Evolutionary conservation across 441 rosid genomes (phyloP).

Genomic region (Aquilaria agallochum): DNA sequence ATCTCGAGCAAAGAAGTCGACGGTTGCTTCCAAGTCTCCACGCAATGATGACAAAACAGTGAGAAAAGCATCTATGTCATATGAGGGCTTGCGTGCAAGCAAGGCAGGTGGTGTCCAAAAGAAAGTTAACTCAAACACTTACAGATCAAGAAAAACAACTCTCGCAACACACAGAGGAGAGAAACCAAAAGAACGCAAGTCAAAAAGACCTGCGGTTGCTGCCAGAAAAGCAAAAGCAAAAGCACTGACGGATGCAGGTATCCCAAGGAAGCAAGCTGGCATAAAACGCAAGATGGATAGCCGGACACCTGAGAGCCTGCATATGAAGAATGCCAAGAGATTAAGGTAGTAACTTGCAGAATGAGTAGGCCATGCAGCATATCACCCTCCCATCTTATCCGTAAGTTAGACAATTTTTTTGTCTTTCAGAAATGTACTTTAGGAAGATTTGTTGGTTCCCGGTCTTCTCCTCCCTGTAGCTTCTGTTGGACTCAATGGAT

Average conservation of each 20-base stretch:
- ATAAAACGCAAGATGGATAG: slow-evolving; percentile 68
- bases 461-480: too few relatives aligned
- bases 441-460: too few relatives aligned
- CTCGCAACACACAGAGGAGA: slow-evolving; percentile 29
- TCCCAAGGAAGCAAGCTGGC: slow-evolving; percentile 36
- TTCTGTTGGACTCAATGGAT: too few relatives aligned
- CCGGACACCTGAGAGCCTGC: slow-evolving; percentile 51
- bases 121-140: slow-evolving; percentile 37
- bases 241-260: slow-evolving; percentile 30
- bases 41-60: slow-evolving; percentile 17
- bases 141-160: slow-evolving; percentile 29
- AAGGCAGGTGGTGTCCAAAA: slow-evolving; percentile 52
- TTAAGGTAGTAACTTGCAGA: slow-evolving; percentile 20
- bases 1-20: slow-evolving; percentile 43
- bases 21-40: slow-evolving; percentile 35
- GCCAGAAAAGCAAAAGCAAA: slow-evolving; percentile 69
- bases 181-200: slow-evolving; percentile 26
- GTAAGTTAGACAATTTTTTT: too few relatives aligned
- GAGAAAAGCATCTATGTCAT: slow-evolving; percentile 39
- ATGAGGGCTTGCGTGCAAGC: slow-evolving; percentile 82
- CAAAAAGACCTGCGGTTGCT: slow-evolving; percentile 83
- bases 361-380: slow-evolving; percentile 1
- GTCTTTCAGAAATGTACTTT: too few relatives aligned
- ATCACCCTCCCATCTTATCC: background rate
- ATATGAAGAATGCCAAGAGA: slow-evolving; percentile 46